Percentiles rank a stretch among this genome's conserved stretches.
Evolutionary conservation across 768 basidiomycete species (phyloP).

Genomic region (Phlebiopsis flavidoalba): DNA sequence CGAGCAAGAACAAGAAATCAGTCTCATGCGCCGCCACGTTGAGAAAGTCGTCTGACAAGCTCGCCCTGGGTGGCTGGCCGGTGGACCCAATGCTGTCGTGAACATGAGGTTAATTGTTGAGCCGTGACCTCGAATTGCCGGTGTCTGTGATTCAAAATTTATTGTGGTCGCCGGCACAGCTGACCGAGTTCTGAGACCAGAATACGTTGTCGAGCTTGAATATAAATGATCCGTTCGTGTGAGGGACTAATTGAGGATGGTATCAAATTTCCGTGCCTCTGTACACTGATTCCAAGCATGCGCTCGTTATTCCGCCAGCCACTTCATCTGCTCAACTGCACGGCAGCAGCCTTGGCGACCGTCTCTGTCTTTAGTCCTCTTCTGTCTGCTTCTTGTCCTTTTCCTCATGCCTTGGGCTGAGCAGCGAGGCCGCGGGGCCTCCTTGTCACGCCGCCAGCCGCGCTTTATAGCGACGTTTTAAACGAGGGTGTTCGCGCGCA

Average conservation of each 20-base stretch:
- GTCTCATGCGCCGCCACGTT: not conserved
- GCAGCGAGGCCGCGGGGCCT: slow-evolving; percentile 75
- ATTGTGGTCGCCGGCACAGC: slow-evolving; percentile 73
- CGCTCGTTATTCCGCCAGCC: slow-evolving; percentile 74
- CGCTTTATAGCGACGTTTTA: slow-evolving; percentile 88
- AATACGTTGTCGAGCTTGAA: slow-evolving; percentile 93
- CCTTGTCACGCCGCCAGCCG: slow-evolving; percentile 85
- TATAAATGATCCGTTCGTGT: slow-evolving; percentile 1
- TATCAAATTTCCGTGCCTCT: slow-evolving; percentile 21
- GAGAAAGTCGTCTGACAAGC: slow-evolving; percentile 17
- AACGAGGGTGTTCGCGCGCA: slow-evolving; percentile 93
- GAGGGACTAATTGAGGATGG: not conserved
- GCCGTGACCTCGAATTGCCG: slow-evolving; percentile 87
- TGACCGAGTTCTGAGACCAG: slow-evolving; percentile 85
- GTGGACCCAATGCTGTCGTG: slow-evolving; percentile 94
- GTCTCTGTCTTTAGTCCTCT: slow-evolving; percentile 86
- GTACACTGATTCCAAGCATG: slow-evolving; percentile 90
- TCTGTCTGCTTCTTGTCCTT: slow-evolving; percentile 61
- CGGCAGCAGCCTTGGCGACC: slow-evolving; percentile 55
- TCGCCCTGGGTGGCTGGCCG: slow-evolving; percentile 91
- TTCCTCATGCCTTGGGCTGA: slow-evolving; percentile 43
- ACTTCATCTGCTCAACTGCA: slow-evolving; percentile 70
- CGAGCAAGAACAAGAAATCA: not conserved
- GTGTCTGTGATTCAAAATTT: slow-evolving; percentile 89
- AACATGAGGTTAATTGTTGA: slow-evolving; percentile 99